Evolutionary conservation across 2,329 filamentous ascomycete genomes (phyloP).

Genomic region (Colletotrichum horii): DNA sequence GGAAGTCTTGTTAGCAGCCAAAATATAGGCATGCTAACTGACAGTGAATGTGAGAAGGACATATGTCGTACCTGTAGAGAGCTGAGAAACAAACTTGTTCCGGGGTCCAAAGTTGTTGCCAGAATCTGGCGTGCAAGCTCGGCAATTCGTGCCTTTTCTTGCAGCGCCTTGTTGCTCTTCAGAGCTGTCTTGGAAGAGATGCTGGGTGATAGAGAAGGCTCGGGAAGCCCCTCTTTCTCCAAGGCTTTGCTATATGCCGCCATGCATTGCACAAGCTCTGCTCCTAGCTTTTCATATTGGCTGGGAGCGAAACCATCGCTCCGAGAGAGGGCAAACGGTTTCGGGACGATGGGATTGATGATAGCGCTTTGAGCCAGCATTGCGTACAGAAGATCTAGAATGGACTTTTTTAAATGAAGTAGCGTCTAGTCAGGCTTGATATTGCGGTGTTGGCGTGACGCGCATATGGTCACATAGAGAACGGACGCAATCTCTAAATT

Average conservation of each 20-base stretch:
- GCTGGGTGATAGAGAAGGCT: neutral
- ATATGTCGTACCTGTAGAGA: neutral
- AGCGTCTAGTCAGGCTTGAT: neutral
- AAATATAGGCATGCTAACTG: neutral
- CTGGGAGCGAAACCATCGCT: neutral
- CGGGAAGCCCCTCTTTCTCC: neutral
- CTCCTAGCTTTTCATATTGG: neutral
- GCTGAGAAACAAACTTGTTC: neutral
- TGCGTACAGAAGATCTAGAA: neutral
- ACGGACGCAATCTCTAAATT: fast-evolving
- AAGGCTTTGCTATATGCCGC: neutral
- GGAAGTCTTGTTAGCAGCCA: neutral
- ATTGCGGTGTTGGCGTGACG: neutral
- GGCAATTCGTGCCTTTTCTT: neutral
- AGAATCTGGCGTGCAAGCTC: neutral
- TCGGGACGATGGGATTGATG: neutral
- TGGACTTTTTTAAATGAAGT: neutral
- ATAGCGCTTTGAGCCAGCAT: neutral
- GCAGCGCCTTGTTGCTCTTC: neutral
- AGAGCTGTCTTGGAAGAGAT: neutral
- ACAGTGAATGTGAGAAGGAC: fast-evolving
- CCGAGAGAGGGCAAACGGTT: fast-evolving
- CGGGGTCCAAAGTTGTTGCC: neutral
- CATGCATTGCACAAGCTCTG: neutral
- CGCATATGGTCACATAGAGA: neutral